Conservation (phyloP, 192 early-diverging fungal genomes). For the Coemansia sp. region DNA sequence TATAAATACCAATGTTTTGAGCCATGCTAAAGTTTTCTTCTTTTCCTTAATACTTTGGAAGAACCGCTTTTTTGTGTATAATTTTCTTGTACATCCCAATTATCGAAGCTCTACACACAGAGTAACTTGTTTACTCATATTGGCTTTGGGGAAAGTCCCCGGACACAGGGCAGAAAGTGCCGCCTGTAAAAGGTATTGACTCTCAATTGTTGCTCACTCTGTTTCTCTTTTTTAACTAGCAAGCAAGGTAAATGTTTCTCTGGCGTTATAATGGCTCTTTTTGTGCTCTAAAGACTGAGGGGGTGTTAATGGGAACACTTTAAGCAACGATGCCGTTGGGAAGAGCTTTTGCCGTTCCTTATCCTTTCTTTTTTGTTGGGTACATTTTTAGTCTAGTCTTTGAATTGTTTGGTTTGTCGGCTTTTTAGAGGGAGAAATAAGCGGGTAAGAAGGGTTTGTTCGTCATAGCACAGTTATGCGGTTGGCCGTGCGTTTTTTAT, state of each 20-base stretch:
- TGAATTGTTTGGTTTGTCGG: background rate
- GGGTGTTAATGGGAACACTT: background rate
- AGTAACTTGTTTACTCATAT: constrained; percentile 14
- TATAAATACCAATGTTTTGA: too few species aligned
- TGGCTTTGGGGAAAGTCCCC: constrained; percentile 58
- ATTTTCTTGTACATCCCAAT: constrained; percentile 16
- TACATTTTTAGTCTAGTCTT: background rate
- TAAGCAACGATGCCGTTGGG: constrained; percentile 5
- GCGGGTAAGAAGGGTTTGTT: constrained; percentile 26
- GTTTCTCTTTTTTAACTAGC: background rate
- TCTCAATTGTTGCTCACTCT: constrained; percentile 1
- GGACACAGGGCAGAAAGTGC: constrained; percentile 58
- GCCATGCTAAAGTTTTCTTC: constrained; percentile 2
- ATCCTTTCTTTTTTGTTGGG: background rate
- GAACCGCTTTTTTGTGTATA: constrained; percentile 44
- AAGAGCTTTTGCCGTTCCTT: constrained; percentile 27
- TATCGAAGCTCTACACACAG: constrained; percentile 54
- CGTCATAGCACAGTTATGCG: constrained; percentile 60
- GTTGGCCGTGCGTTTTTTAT: constrained; percentile 19
- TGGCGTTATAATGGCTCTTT: background rate
- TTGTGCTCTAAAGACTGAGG: background rate
- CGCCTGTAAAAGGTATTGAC: constrained; percentile 56
- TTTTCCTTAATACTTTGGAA: constrained; percentile 53
- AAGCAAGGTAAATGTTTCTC: background rate
- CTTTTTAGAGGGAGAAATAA: background rate